Base-by-base conservation (phyloP, 2,329 filamentous ascomycete genomes). In the Nannizzia gypsea region DNA sequence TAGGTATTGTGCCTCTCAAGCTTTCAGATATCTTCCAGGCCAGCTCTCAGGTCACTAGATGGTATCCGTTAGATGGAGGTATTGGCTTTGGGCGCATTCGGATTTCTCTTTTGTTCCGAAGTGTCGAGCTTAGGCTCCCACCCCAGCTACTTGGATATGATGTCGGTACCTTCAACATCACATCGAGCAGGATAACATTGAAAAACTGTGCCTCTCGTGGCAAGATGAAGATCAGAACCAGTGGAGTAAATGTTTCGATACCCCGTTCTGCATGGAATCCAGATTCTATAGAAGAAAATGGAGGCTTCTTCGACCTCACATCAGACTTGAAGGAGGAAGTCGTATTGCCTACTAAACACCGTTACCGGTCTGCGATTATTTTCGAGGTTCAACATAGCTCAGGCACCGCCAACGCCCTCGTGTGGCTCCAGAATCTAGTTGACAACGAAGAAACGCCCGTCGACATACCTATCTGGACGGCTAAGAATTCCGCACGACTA, bases 21-120 rank as follows among this genome's bases (percentile, higher is more conserved):
- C 73, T 97, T 0, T 88, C 89, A 0, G 90, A 96, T 56, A 81
- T 96, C n/a, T 78, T 99, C 22, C 85, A 92, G 67, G 95, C 87
- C 0, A 87, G 85, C 65, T 95, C 90, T 50, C 90, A 97, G 71
- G 81, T 86, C 59, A 95, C 90, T 2, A 80, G 90, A 62, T 96
- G 91, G 90, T 97, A 96, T 71, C 92, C 93, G n/a, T 81, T 99
- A 0, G 91, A 96, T 69, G 93, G 92, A 22, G 93, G 93, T 9
- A 86, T 97, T 63, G 89, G 93, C 0, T 97, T 93, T 64, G 93
- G 93, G 42, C 87, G 92, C 6, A 81, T 95, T 62, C 86, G 91
- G 44, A 87, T 99, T 65, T 95, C 90, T 0, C 74, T 97, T 2
- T 80, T 97, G 2, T 96, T 96, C 82, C 86, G 92, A 28, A 91